A percentile compares a stretch with the other conserved stretches of the same genome.
Evolutionary conservation across 441 rosid genomes (phyloP).

Genomic region (Omphalea diandra): DNA sequence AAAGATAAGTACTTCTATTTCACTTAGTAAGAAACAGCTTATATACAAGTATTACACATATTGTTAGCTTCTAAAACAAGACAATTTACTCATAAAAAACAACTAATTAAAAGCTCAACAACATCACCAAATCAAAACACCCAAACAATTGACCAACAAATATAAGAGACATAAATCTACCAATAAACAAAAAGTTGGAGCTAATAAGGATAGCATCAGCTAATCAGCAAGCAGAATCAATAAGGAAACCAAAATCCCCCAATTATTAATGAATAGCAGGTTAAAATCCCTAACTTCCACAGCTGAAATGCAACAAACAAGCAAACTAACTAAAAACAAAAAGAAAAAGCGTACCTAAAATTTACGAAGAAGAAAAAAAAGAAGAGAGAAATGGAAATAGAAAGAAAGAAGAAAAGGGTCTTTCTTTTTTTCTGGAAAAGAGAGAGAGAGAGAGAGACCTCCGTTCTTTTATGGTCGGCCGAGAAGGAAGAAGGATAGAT

Average conservation of each 20-base stretch:
- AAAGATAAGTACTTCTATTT: too few relatives aligned
- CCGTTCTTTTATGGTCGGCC: slow-evolving; percentile 57
- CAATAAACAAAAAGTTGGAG: too few relatives aligned
- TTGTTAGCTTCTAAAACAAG: too few relatives aligned
- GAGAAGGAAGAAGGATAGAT: slow-evolving; percentile 21
- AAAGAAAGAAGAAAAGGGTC: slow-evolving; percentile 20
- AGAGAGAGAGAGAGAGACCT: slow-evolving; percentile 15
- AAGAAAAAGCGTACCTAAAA: slow-evolving; percentile 13
- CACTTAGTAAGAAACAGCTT: too few relatives aligned
- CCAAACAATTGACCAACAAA: neutral
- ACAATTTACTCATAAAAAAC: too few relatives aligned
- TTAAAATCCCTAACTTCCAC: slow-evolving; percentile 22
- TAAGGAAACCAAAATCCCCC: slow-evolving; percentile 6
- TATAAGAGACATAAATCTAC: too few relatives aligned
- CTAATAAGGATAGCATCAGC: neutral
- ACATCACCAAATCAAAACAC: neutral
- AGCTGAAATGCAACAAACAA: slow-evolving; percentile 3
- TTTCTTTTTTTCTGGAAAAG: slow-evolving; percentile 13
- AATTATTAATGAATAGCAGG: slow-evolving; percentile 1
- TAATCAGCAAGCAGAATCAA: neutral
- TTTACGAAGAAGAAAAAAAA: too few relatives aligned
- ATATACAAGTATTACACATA: too few relatives aligned
- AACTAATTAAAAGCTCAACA: neutral
- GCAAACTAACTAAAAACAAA: too few relatives aligned
- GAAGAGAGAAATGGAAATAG: neutral